These are phyloP conservation scores for Phytomonas francai DNA, from an alignment of 208 protist genomes.

Conservation along the genomic window DNA sequence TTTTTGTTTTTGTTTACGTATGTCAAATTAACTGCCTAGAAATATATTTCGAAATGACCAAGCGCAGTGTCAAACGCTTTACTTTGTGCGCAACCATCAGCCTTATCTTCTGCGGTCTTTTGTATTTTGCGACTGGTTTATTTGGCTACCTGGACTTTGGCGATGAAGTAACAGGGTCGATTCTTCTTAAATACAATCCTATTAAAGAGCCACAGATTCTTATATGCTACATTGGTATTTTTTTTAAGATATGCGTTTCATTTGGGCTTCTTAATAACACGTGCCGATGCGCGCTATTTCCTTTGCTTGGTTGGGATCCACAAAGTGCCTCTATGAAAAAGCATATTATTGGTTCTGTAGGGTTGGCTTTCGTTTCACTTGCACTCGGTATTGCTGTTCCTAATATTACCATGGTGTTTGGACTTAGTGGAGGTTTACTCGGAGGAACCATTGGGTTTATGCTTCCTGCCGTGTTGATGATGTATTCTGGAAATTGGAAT, in stretches of 20 bases:
- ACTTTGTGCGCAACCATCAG: constrained; percentile 17
- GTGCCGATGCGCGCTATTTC: constrained; percentile 34
- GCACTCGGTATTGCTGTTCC: constrained; percentile 55
- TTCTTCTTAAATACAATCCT: constrained; percentile 54
- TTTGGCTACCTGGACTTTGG: constrained; percentile 70
- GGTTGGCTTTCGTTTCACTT: constrained; percentile 21
- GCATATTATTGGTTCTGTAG: constrained; percentile 18
- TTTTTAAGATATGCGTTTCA: constrained; percentile 55
- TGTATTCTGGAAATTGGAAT: constrained; percentile 42
- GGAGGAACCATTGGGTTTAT: constrained; percentile 61
- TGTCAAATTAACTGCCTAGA: constrained; percentile 52
- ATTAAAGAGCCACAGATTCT: constrained; percentile 23
- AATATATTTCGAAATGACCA: constrained; percentile 30
- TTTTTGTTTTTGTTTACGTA: constrained; percentile 51
- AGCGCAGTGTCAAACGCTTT: constrained; percentile 17
- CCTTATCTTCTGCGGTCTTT: constrained; percentile 31
- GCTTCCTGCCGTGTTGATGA: constrained; percentile 47
- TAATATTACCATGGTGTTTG: constrained; percentile 64
- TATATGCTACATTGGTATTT: constrained; percentile 42
- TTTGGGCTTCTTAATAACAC: constrained; percentile 41
- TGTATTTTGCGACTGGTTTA: constrained; percentile 48
- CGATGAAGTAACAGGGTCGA: constrained; percentile 18
- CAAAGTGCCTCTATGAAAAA: constrained; percentile 27
- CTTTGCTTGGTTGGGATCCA: constrained; percentile 20
- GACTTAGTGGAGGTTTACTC: constrained; percentile 39